Conservation (phyloP, 495 filamentous ascomycete genomes). For the Tuber indicum region DNA sequence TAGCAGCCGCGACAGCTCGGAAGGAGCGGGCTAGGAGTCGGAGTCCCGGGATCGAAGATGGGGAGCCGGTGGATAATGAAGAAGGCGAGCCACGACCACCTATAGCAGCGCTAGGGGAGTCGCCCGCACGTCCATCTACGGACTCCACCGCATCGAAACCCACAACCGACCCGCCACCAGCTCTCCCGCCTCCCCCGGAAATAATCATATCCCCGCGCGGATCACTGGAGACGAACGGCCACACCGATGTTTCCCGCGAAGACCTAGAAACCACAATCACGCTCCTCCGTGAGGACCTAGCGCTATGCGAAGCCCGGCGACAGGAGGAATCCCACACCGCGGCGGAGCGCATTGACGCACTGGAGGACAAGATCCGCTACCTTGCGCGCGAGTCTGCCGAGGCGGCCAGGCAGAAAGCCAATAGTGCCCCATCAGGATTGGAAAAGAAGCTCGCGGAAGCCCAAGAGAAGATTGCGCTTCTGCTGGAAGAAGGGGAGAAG, state of each 20-base stretch:
- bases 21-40: conserved; percentile 16
- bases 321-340: conserved; percentile 44
- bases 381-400: conserved; percentile 72
- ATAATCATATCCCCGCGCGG: conserved; percentile 39
- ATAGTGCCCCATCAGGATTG: conserved; percentile 53
- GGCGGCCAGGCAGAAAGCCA: conserved; percentile 58
- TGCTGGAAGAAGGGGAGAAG: conserved; percentile 90
- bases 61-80: background rate
- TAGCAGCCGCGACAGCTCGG: conserved; percentile 61
- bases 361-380: conserved; percentile 84
- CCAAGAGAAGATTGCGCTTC: conserved; percentile 77
- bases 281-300: conserved; percentile 27
- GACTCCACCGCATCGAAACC: conserved; percentile 9
- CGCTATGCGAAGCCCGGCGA: conserved; percentile 48
- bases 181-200: conserved; percentile 37
- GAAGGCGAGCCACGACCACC: background rate
- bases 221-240: conserved; percentile 14
- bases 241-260: conserved; percentile 13
- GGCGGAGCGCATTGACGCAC: conserved; percentile 83
- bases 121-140: background rate
- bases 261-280: conserved; percentile 39
- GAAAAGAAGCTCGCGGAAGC: conserved; percentile 80
- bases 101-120: background rate
- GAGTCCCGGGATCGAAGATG: background rate
- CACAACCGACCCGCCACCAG: conserved; percentile 5